These are phyloP conservation scores for Podila epicladia DNA, from an alignment of 192 early-diverging fungal species.

Conservation along the genomic window DNA sequence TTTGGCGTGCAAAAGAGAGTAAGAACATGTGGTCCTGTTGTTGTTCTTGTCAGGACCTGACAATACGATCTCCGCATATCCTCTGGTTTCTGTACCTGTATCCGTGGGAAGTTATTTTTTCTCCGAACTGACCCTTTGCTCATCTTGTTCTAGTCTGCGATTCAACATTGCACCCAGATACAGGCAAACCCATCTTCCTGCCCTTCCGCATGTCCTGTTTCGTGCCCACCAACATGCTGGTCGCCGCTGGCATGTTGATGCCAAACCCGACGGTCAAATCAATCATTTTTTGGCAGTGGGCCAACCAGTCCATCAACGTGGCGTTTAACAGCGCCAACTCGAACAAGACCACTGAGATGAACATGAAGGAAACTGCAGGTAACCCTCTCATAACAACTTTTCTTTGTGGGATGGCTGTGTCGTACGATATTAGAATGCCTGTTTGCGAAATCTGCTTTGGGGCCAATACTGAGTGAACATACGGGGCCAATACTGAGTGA, in stretches of 20 bases:
- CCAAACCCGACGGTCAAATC: slow-evolving; percentile 75
- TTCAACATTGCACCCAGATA: slow-evolving; percentile 84
- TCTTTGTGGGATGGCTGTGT: not conserved
- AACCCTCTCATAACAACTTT: slow-evolving; percentile 4
- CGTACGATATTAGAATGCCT: no score
- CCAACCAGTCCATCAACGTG: slow-evolving; percentile 86
- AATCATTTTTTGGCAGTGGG: slow-evolving; percentile 83
- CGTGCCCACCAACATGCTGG: slow-evolving; percentile 83
- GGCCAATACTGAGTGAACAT: no score
- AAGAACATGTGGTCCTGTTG: slow-evolving; percentile 5
- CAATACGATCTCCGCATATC: no score
- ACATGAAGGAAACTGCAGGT: slow-evolving; percentile 76
- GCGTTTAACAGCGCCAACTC: slow-evolving; percentile 88
- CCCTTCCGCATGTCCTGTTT: slow-evolving; percentile 89
- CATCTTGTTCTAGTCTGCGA: slow-evolving; percentile 63
- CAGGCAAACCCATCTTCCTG: slow-evolving; percentile 78
- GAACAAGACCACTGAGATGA: slow-evolving; percentile 84
- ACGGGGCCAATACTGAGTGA: no score
- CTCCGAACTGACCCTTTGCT: no score
- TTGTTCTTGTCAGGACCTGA: no score
- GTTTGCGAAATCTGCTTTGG: no score
- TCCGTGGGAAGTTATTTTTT: no score
- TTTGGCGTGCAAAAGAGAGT: slow-evolving; percentile 83
- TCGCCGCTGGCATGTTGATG: slow-evolving; percentile 86
- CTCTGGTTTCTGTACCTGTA: no score